Evolutionary conservation across 176 grass and related monocot species (phyloP).

Genomic region (Zizania latifolia): DNA sequence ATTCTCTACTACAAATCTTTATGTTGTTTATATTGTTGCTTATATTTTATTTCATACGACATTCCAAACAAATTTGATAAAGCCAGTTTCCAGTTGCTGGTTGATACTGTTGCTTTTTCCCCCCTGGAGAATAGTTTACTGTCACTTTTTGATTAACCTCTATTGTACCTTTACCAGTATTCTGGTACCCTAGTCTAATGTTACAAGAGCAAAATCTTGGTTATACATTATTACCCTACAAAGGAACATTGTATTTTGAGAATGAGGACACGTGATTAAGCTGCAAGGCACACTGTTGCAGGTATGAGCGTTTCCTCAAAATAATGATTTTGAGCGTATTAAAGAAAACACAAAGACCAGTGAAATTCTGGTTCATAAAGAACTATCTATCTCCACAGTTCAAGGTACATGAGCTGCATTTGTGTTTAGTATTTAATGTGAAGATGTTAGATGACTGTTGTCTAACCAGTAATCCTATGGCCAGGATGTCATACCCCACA

Average conservation of each 20-base stretch:
- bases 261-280: constrained; percentile 26
- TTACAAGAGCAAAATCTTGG: constrained; percentile 4
- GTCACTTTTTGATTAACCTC: background rate
- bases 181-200: constrained; percentile 9
- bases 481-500: constrained; percentile 94
- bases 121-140: constrained; percentile 12
- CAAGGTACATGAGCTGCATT: constrained; percentile 54
- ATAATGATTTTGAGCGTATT: constrained; percentile 99
- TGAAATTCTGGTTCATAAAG: constrained; percentile 99
- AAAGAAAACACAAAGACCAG: constrained; percentile 84
- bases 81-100: constrained; percentile 1
- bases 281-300: constrained; percentile 33
- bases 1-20: constrained; percentile 12
- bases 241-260: background rate
- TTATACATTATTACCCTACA: constrained; percentile 5
- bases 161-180: background rate
- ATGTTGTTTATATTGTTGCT: background rate
- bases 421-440: constrained; percentile 27
- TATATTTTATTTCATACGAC: constrained; percentile 11
- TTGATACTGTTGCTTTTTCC: background rate
- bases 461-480: constrained; percentile 26
- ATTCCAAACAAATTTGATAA: background rate
- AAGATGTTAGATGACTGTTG: constrained; percentile 3
- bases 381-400: constrained; percentile 99
- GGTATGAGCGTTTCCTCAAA: constrained; percentile 97